These are phyloP conservation scores for Neocallimastix lanati DNA, from an alignment of 192 early-diverging fungal species.

Conservation along the genomic window DNA sequence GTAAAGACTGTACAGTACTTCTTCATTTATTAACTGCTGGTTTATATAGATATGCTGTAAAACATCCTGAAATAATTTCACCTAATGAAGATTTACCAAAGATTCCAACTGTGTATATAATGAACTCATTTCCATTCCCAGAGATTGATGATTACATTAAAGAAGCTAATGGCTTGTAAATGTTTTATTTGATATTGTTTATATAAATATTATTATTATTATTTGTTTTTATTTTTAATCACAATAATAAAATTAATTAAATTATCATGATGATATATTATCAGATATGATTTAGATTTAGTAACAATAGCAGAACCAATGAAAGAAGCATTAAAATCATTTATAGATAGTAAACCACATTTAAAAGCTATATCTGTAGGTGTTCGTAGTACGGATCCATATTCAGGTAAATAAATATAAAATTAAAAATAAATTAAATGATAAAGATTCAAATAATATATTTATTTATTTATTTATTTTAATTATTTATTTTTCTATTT, in stretches of 20 bases:
- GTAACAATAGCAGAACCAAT: slow-evolving; percentile 35
- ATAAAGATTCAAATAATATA: too few relatives aligned
- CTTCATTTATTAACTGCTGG: slow-evolving; percentile 61
- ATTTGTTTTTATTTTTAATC: too few relatives aligned
- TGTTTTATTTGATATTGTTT: too few relatives aligned
- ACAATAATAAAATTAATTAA: too few relatives aligned
- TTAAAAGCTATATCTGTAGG: slow-evolving; percentile 2
- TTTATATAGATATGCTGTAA: slow-evolving; percentile 14
- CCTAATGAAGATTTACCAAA: slow-evolving; percentile 5
- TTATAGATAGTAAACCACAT: not conserved
- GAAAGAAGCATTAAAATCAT: slow-evolving; percentile 1
- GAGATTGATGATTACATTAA: slow-evolving; percentile 80
- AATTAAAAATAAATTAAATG: too few relatives aligned
- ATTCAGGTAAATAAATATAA: slow-evolving; percentile 6
- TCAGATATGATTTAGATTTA: slow-evolving; percentile 52
- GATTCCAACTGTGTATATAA: slow-evolving; percentile 58
- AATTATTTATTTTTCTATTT: too few relatives aligned
- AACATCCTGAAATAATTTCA: not conserved
- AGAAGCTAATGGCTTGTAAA: slow-evolving; percentile 5
- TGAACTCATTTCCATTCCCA: slow-evolving; percentile 54
- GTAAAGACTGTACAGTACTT: slow-evolving; percentile 91
- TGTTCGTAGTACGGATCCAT: slow-evolving; percentile 28
- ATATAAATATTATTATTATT: too few relatives aligned
- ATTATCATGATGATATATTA: not conserved
- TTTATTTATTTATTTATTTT: too few relatives aligned